Conservation (phyloP, 2,329 filamentous ascomycete species). For the Alternaria postmessia region DNA sequence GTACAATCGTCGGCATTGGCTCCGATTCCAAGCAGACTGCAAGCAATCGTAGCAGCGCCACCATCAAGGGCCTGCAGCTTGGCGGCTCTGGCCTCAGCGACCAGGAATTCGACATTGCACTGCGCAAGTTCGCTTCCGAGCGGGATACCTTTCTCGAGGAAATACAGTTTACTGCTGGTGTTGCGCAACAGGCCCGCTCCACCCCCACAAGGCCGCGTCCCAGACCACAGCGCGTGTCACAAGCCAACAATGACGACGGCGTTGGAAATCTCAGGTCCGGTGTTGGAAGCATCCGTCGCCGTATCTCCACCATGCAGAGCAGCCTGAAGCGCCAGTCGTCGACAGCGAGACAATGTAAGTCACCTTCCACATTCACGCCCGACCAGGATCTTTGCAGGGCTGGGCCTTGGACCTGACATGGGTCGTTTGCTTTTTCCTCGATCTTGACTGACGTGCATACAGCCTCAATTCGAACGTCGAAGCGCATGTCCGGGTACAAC, state of each 20-base stretch:
- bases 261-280: conserved; percentile 63
- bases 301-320: conserved; percentile 91
- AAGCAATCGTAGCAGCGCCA: conserved; percentile 71
- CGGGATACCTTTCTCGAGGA: conserved; percentile 93
- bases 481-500: conserved; percentile 94
- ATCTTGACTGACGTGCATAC: conserved; percentile 35
- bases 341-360: conserved; percentile 76
- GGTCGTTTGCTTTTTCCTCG: conserved; percentile 31
- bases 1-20: conserved; percentile 57
- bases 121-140: conserved; percentile 95
- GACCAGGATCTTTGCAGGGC: background rate
- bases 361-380: background rate
- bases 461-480: conserved; percentile 80
- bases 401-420: conserved; percentile 8
- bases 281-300: conserved; percentile 87
- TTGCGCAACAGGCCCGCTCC: conserved; percentile 58
- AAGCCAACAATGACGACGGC: conserved; percentile 62
- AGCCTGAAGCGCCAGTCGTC: conserved; percentile 89
- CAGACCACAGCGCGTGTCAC: conserved; percentile 76
- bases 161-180: conserved; percentile 84
- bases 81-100: conserved; percentile 64
- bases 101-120: conserved; percentile 91
- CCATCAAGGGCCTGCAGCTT: conserved; percentile 61
- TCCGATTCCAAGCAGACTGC: conserved; percentile 57
- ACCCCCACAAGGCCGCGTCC: conserved; percentile 74